Base-by-base conservation (phyloP, 108 stramenopile species). In the Pseudonitzschia multiseries region DNA sequence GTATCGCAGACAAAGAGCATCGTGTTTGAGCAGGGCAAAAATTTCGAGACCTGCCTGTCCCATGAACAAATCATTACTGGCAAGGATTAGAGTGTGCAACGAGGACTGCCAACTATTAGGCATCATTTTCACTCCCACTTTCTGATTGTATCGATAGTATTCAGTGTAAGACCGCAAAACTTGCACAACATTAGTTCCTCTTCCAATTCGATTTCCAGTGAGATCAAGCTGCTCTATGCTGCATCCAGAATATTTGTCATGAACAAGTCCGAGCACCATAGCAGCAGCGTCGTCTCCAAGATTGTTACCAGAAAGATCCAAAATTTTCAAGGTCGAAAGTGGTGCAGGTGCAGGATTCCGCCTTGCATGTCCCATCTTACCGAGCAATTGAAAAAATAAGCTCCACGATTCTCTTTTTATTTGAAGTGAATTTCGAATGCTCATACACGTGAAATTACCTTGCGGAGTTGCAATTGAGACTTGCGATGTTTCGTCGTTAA, bases 231-330 rank as follows among this genome's bases (percentile, higher is more conserved):
- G 71, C 64, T 89, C 88, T 18, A 89, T 36, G 18, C 53, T 72
- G 64, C 86, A 83, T 10, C 84, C 74, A 27, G 84, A 86, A 31
- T 83, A 73, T 26, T 83, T 77, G 24, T 78, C 63, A 36, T 85
- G 81, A 4, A 79, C 74, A 22, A 86, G 65, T 42, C 74, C 80
- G 17, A 89, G 79, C 22, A 89, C 24, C 43, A 63, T 56, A 31
- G 84, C 79, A 41, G 74, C 78, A 15, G 60, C 44, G 31, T 86
- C 85, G 62, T 89, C 88, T 18, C 86, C 88, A 0, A 89, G 60
- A 17, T 75, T 67, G 54, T 89, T 89, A 4, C 80, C 80, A 68
- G 85, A 83, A 15, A 89, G 67, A 68, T 89, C 88, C 12, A 89
- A 77, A 46, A 70, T 60, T 20, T 65, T 80, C 44, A 89, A 72